Evolutionary conservation across 129 eudicot species (phyloP).

Genomic region (Flaveria trinervia): DNA sequence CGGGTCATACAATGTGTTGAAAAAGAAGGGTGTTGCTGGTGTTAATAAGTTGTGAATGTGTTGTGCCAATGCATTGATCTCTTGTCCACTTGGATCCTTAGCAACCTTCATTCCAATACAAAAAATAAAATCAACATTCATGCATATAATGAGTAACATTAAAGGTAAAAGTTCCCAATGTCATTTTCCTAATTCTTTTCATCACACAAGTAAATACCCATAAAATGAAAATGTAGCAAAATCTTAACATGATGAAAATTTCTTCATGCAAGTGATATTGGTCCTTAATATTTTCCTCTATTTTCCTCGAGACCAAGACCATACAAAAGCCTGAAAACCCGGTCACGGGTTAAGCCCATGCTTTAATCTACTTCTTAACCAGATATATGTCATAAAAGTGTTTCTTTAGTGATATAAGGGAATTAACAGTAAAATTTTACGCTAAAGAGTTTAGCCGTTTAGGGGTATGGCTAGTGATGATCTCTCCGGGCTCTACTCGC

Average conservation of each 20-base stretch:
- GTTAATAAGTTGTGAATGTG: slow-evolving; percentile 62
- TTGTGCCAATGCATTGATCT: slow-evolving; percentile 73
- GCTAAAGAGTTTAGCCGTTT: too few relatives aligned
- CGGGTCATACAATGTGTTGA: slow-evolving; percentile 84
- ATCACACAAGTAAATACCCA: background rate
- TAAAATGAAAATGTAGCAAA: background rate
- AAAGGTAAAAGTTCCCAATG: background rate
- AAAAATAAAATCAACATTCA: background rate
- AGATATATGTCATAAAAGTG: background rate
- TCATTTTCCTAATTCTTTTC: background rate
- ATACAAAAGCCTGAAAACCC: too few relatives aligned
- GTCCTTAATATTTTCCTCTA: too few relatives aligned
- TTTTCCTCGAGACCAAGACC: too few relatives aligned
- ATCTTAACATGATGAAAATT: background rate
- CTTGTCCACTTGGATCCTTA: slow-evolving; percentile 69
- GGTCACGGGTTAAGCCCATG: too few relatives aligned
- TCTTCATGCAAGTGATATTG: background rate
- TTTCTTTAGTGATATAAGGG: background rate
- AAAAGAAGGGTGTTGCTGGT: slow-evolving; percentile 73
- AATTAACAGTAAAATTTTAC: background rate
- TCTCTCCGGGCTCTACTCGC: too few relatives aligned
- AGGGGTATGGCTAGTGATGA: background rate
- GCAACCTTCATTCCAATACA: slow-evolving; percentile 50
- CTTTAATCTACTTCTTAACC: too few relatives aligned
- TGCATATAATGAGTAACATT: slow-evolving; percentile 4